A percentile compares a stretch with the other conserved stretches of the same genome.
These are phyloP conservation scores for Pestalotiopsis sp. DNA, from an alignment of 2,329 filamentous ascomycete genomes.

Conservation along the genomic window DNA sequence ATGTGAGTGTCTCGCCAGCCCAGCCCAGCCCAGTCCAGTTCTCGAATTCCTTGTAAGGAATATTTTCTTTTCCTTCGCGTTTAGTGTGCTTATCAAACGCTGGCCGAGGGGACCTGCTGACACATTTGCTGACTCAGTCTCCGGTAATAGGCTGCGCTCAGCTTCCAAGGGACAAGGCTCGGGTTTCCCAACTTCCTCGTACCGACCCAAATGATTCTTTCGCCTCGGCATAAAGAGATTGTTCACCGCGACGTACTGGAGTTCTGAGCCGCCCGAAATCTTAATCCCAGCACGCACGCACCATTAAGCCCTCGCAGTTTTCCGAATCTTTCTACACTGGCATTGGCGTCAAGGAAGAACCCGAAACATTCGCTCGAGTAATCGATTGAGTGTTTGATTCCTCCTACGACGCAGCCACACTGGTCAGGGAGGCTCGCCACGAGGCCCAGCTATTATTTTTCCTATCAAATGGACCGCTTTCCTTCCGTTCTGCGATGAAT, in stretches of 20 bases:
- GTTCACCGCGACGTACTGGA: constrained; percentile 19
- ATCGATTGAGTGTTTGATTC: constrained; percentile 1
- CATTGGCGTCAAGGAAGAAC: constrained; percentile 13
- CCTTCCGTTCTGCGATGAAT: constrained; percentile 42
- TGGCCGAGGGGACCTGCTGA: constrained; percentile 75
- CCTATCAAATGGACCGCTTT: constrained; percentile 38
- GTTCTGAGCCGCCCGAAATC: constrained; percentile 18
- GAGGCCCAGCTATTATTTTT: constrained; percentile 23
- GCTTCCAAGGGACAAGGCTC: constrained; percentile 68
- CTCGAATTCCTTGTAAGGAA: constrained; percentile 84
- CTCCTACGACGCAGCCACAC: not conserved
- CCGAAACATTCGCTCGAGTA: constrained; percentile 1
- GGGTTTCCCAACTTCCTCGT: constrained; percentile 43
- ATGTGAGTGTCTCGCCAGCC: constrained; percentile 83
- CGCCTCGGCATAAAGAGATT: constrained; percentile 18
- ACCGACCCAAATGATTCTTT: constrained; percentile 45
- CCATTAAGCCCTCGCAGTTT: constrained; percentile 11
- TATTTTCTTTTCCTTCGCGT: constrained; percentile 80
- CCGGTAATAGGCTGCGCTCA: constrained; percentile 85
- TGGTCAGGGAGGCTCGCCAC: constrained; percentile 5
- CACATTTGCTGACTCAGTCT: constrained; percentile 84
- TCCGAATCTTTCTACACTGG: not conserved
- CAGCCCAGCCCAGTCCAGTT: constrained; percentile 47
- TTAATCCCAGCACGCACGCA: constrained; percentile 22
- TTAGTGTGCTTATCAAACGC: constrained; percentile 76